phyloP scores from a whole-genome alignment of 176 grass and related monocot genomes.

The Triticum timopheevii region DNA sequence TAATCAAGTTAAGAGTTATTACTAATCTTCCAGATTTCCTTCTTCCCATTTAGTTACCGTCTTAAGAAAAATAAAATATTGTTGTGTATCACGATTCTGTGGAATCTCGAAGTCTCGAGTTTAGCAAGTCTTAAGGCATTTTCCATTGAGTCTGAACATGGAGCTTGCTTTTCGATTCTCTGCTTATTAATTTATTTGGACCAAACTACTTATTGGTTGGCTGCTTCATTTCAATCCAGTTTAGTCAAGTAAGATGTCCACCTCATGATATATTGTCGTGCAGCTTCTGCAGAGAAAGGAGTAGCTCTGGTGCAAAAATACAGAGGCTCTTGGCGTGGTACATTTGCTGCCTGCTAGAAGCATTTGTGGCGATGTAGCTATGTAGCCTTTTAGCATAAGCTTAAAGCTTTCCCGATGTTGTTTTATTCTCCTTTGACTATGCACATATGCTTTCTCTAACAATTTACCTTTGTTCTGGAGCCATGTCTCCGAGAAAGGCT shows the following conservation, averaged over 20 bases:
- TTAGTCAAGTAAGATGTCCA: not conserved
- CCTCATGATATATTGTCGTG: not conserved
- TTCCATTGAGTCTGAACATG: not conserved
- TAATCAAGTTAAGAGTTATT: not conserved
- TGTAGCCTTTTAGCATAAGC: conserved; percentile 19
- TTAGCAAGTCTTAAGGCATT: not conserved
- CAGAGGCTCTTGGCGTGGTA: conserved; percentile 32
- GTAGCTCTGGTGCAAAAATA: conserved; percentile 33
- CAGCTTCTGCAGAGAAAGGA: conserved; percentile 40
- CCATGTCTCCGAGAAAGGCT: conserved; percentile 10
- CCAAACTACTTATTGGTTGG: not conserved
- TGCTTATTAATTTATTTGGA: not conserved
- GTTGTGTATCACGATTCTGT: not conserved
- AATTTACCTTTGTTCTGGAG: conserved; percentile 14
- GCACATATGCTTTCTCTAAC: conserved; percentile 13
- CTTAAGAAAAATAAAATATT: not conserved
- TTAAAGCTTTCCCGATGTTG: not conserved
- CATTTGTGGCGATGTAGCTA: conserved; percentile 14
- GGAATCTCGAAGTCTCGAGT: not conserved
- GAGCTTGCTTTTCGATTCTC: not conserved
- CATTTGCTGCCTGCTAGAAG: conserved; percentile 41
- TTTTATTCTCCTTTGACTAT: conserved; percentile 24
- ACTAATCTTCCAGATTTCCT: not conserved
- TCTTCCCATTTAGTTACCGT: not conserved
- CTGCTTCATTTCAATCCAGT: not conserved